These are phyloP conservation scores for Xylariaceae sp. DNA, from an alignment of 2,329 filamentous ascomycete genomes.

Conservation along the genomic window DNA sequence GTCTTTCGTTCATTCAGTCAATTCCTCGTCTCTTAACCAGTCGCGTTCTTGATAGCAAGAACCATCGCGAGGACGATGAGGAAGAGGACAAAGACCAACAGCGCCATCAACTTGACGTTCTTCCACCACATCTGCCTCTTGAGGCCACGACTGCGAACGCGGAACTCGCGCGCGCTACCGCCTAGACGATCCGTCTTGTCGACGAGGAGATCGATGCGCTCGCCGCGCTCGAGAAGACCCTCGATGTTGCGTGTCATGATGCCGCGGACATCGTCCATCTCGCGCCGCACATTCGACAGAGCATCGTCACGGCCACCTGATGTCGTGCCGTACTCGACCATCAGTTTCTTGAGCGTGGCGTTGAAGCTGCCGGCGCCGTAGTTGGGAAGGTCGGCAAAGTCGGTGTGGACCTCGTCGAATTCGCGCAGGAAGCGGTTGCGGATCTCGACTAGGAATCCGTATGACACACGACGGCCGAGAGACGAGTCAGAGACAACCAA, in stretches of 20 bases:
- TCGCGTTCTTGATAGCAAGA: conserved; percentile 46
- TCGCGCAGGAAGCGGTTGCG: conserved; percentile 77
- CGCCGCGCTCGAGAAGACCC: conserved; percentile 78
- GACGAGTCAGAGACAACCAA: conserved; percentile 79
- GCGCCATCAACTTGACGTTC: conserved; percentile 89
- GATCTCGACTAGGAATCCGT: conserved; percentile 86
- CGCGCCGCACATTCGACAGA: conserved; percentile 72
- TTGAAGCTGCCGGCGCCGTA: conserved; percentile 93
- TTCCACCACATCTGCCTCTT: conserved; percentile 99
- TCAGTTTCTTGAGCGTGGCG: conserved; percentile 64
- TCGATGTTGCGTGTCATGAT: conserved; percentile 98
- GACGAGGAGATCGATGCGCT: conserved; percentile 87
- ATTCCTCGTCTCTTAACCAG: conserved; percentile 11
- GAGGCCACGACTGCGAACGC: conserved; percentile 77
- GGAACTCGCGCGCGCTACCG: conserved; percentile 82
- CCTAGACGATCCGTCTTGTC: conserved; percentile 95
- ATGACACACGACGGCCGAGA: conserved; percentile 82
- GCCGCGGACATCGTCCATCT: conserved; percentile 87
- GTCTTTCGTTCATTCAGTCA: neutral
- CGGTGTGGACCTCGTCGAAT: conserved; percentile 60
- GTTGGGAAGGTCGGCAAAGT: conserved; percentile 73
- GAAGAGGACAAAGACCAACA: conserved; percentile 64
- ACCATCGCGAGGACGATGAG: conserved; percentile 53
- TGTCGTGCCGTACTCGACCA: conserved; percentile 80
- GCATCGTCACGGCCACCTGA: conserved; percentile 72